Conservation (phyloP, 805 yeast species). For the Kodamaea kakaduensis region DNA sequence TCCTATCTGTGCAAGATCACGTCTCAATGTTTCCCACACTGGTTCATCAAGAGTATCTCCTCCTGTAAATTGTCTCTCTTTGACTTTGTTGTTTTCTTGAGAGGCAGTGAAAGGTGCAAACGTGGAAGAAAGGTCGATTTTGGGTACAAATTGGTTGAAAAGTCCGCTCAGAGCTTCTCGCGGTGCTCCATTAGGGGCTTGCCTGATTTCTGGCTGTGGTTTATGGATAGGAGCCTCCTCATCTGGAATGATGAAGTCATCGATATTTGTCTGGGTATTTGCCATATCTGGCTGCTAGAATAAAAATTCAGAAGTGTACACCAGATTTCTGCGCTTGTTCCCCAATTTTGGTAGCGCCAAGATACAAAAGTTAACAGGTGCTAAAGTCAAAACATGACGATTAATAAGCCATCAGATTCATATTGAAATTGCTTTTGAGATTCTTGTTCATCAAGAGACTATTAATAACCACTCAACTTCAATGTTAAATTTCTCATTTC, state of each 20-base stretch:
- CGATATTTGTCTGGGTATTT: constrained; percentile 17
- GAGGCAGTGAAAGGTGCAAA: constrained; percentile 28
- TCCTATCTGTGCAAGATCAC: constrained; percentile 36
- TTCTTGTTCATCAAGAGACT: no score
- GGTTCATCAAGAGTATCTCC: constrained; percentile 76
- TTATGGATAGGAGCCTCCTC: constrained; percentile 19
- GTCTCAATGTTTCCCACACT: constrained; percentile 48
- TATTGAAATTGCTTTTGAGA: no score
- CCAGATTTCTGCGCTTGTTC: no score
- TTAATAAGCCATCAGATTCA: no score
- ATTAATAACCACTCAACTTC: no score
- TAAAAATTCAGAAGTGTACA: no score
- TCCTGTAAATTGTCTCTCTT: constrained; percentile 56
- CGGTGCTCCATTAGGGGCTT: no score
- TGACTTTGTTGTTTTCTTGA: constrained; percentile 22
- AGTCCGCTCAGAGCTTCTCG: constrained; percentile 7
- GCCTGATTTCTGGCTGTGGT: constrained; percentile 1
- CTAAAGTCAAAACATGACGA: no score
- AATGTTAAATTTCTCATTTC: no score
- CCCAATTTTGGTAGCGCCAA: no score
- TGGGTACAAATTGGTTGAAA: constrained; percentile 21
- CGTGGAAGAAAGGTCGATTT: constrained; percentile 34
- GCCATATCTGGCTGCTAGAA: no score
- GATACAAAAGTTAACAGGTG: no score
- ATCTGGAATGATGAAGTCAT: constrained; percentile 37